Base-by-base conservation (phyloP, 140 eudicot species). In the Flaveria floridana region DNA sequence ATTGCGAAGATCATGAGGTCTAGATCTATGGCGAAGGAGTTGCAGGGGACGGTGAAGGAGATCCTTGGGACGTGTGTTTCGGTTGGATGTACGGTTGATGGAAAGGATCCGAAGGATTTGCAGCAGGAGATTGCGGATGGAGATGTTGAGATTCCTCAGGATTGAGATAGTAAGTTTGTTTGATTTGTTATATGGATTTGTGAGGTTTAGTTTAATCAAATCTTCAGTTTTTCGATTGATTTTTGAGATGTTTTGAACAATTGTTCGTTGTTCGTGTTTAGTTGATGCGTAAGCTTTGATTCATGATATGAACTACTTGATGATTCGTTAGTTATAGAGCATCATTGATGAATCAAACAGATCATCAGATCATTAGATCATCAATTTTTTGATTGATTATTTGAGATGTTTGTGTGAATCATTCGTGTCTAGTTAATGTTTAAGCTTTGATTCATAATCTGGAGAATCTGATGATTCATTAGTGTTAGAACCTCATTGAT, bases 61-160 rank as follows among this genome's bases (percentile, higher is more conserved):
- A 91, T 91, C 4, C 74, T 91, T 2, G 95, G 97, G 2, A 91
- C 97, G 1, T 91, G 97, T 70, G 97, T 88, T 12, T 82, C 88
- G 2, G 97, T 91, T 37, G 97, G 97, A 0, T 91, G 97, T 71
- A 91, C 97, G 8, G 95, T 91, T 1, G 97, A 88, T 37, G 97
- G 97, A 2, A 90, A 90, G 74, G 88, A 83, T 70, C 97, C 97
- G 0, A 88, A 91, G 86, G 97, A 91, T 83, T 81, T 88, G 85
- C 97, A 88, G 82, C 75, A 79, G 82, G 95, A 91, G 78, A 88
- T 91, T 62, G 75, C 77, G 14, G 92, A 85, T 70, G 97, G 95
- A 3, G 97, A 91, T 68, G 87, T 88, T 26, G 95, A 88, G 71
- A 74, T 88, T 67, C 95, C 97, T 25, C 84, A 47, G 74, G 89